A percentile compares a stretch with the other conserved stretches of the same genome.
These are phyloP conservation scores for Musa acuminata DNA, from an alignment of 176 grass and related monocot genomes.

Conservation along the genomic window DNA sequence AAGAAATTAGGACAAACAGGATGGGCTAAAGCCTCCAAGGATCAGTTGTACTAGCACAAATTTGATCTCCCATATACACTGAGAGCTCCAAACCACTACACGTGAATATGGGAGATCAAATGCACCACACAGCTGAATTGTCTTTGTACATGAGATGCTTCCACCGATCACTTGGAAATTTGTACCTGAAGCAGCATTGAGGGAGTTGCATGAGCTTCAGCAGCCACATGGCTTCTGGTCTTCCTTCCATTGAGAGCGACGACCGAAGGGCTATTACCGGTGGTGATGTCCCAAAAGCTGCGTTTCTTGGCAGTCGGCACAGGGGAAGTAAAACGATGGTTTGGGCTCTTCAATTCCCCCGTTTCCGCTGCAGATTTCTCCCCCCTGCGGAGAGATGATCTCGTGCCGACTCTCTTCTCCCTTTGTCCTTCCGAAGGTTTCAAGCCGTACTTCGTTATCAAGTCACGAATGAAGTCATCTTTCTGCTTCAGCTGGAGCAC, in stretches of 20 bases:
- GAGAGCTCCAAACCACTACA: too few relatives aligned
- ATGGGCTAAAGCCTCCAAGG: not conserved
- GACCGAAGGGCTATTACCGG: slow-evolving; percentile 66
- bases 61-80: too few relatives aligned
- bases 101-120: not conserved
- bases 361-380: slow-evolving; percentile 27
- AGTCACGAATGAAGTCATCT: slow-evolving; percentile 60
- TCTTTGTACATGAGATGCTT: not conserved
- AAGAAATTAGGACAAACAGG: not conserved
- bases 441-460: slow-evolving; percentile 59
- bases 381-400: slow-evolving; percentile 47
- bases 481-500: slow-evolving; percentile 62
- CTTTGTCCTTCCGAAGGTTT: slow-evolving; percentile 22
- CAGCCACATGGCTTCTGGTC: slow-evolving; percentile 69
- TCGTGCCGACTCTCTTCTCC: slow-evolving; percentile 50
- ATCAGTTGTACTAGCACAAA: not conserved
- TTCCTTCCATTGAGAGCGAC: slow-evolving; percentile 64
- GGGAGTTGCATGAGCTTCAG: slow-evolving; percentile 32
- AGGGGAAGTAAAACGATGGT: slow-evolving; percentile 61
- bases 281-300: slow-evolving; percentile 87
- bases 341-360: slow-evolving; percentile 63
- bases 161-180: slow-evolving; percentile 3
- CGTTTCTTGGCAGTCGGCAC: slow-evolving; percentile 64
- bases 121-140: slow-evolving; percentile 1
- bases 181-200: slow-evolving; percentile 79